Base-by-base conservation (phyloP, 495 filamentous ascomycete species). In the Aspergillus indologenus region DNA sequence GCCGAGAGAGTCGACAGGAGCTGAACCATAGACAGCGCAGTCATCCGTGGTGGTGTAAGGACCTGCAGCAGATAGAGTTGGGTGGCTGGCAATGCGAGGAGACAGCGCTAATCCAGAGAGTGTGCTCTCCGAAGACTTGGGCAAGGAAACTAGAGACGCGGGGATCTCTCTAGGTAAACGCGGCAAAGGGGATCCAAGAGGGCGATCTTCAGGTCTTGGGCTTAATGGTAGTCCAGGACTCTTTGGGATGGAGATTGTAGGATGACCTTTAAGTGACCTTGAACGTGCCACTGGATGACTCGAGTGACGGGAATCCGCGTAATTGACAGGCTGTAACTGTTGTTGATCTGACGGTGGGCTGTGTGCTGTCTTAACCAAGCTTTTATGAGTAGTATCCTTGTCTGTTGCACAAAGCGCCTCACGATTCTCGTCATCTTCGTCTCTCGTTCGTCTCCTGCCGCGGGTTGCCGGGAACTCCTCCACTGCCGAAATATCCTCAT, bases 211-310 rank as follows among this genome's bases (percentile, higher is more conserved):
- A n/a, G 94, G 94, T 53, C 93, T 82, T 22, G 94, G 94, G 66
- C 95, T 98, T 26, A 88, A 73, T 0, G 94, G 94, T 49, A 98
- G 76, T 22, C 94, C 94, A 20, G 93, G 91, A 58, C 90, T 96
- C 76, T 92, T 80, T 29, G 92, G 77, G 40, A 85, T 77, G 24
- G 85, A 75, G 23, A 81, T 68, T 18, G 71, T 68, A 15, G 67
- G 61, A n/a, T 71, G 74, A 44, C 67, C 67, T 52, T 61, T 62
- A 0, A 66, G 45, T 42, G 69, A 60, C 3, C 61, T 49, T 34
- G 57, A 44, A 21, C 64, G 65, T 23, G 60, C 60, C 26, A 66
- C 48, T 6, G 68, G 64, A 45, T 75, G 70, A 57, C 62, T 73
- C 18, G 71, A 67, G 4, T 74, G 71, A 43, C 76, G 34, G 34